These are phyloP conservation scores for Fennellomyces sp. DNA, from an alignment of 371 early-diverging fungal species.

Conservation along the genomic window DNA sequence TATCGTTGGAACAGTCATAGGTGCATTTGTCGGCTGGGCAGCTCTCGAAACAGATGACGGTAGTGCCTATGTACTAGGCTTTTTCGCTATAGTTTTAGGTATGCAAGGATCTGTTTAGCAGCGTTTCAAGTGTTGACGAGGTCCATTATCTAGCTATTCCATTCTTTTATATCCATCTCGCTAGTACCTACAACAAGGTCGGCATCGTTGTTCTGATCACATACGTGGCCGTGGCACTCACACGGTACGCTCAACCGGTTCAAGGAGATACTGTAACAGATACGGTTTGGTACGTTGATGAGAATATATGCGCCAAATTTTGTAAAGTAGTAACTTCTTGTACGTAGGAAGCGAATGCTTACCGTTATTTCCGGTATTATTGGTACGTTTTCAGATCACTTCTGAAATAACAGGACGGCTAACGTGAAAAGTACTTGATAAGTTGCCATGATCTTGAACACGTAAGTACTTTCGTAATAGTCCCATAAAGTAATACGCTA, in stretches of 20 bases:
- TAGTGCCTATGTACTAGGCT: conserved; percentile 53
- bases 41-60: conserved; percentile 49
- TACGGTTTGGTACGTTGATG: conserved; percentile 40
- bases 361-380: conserved; percentile 58
- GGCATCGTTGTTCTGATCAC: conserved; percentile 45
- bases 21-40: conserved; percentile 53
- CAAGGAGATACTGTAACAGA: conserved; percentile 31
- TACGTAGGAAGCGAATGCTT: conserved; percentile 48
- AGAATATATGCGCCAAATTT: neutral
- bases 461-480: conserved; percentile 27
- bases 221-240: conserved; percentile 41
- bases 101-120: neutral
- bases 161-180: conserved; percentile 49
- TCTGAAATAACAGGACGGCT: no score
- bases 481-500: neutral
- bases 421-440: neutral
- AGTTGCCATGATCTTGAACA: conserved; percentile 53
- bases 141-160: conserved; percentile 32
- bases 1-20: conserved; percentile 56
- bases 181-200: conserved; percentile 44
- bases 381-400: no score
- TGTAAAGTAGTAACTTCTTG: neutral
- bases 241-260: conserved; percentile 32
- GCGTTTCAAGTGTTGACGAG: neutral
- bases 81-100: conserved; percentile 60